Evolutionary conservation across 306 rosid species (phyloP), one percentile per base, ranked within the genome.

Genomic region (Bauhinia variegata): DNA sequence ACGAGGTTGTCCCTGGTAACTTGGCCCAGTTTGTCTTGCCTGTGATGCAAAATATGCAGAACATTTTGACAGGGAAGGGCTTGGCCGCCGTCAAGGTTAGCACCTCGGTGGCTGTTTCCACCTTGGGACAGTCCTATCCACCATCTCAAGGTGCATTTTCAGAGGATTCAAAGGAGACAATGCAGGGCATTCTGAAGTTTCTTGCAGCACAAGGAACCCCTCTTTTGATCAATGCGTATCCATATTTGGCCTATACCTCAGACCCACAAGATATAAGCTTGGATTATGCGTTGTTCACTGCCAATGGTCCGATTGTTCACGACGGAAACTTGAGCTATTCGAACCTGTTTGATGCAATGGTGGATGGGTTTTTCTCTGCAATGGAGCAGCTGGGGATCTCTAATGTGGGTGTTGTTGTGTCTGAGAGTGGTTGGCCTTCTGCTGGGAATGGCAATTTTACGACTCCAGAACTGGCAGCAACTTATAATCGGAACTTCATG

Each of bases 371-470:
- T 66, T 7, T 68, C 1, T 48, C 53, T 1, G 81, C 85, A 3
- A 76, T 76, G 72, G 79, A 73, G 36, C 15, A 44, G 34, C 47
- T n/a, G 48, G 60, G 34, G 0, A 11, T 16, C 0, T 8, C 18
- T 6, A 7, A 56, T 0, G 80, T 81, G 13, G 1, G 7, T 0
- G 5, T 82, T 16, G 83, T 43, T 8, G 73, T 82, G 2, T 43
- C 81, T 0, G 87, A 79, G 42, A 76, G 64, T 8, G 85, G 87
- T 0, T 82, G 85, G 87, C 85, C 86, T 3, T 71, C 74, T 0
- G 71, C 39, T 3, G 85, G 87, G 0, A 53, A 65, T 30, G 81
- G 69, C 0, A 1, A 41, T 33, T 68, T 36, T 18, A 72, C 75
- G 6, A 75, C 73, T 0, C 13, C 19, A 5, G 11, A 12, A 2